Evolutionary conservation across 768 basidiomycete genomes (phyloP).

Genomic region (Boletus insuetus): DNA sequence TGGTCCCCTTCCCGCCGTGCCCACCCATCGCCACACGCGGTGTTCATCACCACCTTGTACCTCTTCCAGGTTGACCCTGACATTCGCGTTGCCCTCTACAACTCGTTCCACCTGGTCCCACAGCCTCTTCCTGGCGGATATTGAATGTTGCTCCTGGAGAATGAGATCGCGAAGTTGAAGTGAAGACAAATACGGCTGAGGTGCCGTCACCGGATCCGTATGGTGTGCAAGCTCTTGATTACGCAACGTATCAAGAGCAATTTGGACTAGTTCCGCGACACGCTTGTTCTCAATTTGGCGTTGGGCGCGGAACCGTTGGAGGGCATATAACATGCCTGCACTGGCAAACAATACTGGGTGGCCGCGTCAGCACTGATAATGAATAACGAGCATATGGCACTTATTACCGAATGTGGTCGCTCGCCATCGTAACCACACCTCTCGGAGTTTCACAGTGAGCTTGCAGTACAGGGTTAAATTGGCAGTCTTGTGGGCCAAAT

Average conservation of each 20-base stretch:
- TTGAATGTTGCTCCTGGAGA: slow-evolving; percentile 77
- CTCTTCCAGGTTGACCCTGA: slow-evolving; percentile 81
- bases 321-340: slow-evolving; percentile 10
- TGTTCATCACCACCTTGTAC: slow-evolving; percentile 82
- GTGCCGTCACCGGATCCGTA: slow-evolving; percentile 72
- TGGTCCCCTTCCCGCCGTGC: slow-evolving; percentile 40
- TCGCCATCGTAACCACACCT: slow-evolving; percentile 69
- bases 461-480: slow-evolving; percentile 66
- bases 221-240: slow-evolving; percentile 83
- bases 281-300: slow-evolving; percentile 59
- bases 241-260: slow-evolving; percentile 74
- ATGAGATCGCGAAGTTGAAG: slow-evolving; percentile 86
- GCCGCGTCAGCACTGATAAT: slow-evolving; percentile 12
- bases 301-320: slow-evolving; percentile 41
- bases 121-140: slow-evolving; percentile 57
- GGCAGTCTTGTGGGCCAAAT: slow-evolving; percentile 70
- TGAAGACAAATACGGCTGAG: slow-evolving; percentile 78
- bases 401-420: slow-evolving; percentile 56
- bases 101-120: slow-evolving; percentile 84
- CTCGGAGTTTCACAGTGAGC: slow-evolving; percentile 61
- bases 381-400: slow-evolving; percentile 4
- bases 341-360: slow-evolving; percentile 29
- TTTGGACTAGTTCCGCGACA: slow-evolving; percentile 71
- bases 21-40: slow-evolving; percentile 91
- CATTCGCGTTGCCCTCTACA: slow-evolving; percentile 90